Conservation (phyloP, 2,329 filamentous ascomycete species). For the Colletotrichum abscissum region DNA sequence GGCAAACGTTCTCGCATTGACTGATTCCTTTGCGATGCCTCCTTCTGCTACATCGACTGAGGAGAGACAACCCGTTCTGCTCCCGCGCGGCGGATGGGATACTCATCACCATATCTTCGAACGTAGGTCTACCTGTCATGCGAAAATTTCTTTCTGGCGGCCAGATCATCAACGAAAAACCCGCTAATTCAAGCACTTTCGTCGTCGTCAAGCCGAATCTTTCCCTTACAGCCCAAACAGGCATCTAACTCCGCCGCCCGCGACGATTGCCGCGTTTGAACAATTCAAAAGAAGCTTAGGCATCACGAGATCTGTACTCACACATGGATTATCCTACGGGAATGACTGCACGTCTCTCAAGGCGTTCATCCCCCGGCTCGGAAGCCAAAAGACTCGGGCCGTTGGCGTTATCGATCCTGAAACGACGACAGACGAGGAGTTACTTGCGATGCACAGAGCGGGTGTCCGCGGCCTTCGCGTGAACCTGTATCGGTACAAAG, state of each 20-base stretch:
- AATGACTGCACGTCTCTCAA: conserved; percentile 47
- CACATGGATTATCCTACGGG: conserved; percentile 50
- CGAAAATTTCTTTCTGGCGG: not conserved
- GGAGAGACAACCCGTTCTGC: conserved; percentile 18
- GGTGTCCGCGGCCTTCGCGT: conserved; percentile 49
- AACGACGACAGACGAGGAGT: conserved; percentile 37
- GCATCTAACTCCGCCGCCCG: conserved; percentile 24
- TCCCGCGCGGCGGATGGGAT: conserved; percentile 45
- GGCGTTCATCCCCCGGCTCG: conserved; percentile 44
- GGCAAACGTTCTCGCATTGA: no score
- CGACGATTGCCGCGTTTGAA: conserved; percentile 29
- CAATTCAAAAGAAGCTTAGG: conserved; percentile 35
- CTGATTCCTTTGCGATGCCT: conserved; percentile 5
- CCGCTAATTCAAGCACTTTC: not conserved
- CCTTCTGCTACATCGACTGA: not conserved
- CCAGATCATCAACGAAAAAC: not conserved
- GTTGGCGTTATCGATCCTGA: conserved; percentile 46
- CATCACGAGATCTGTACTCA: conserved; percentile 48
- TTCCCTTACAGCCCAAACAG: conserved; percentile 23
- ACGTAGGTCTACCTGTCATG: conserved; percentile 36
- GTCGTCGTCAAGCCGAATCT: not conserved
- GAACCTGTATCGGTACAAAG: conserved; percentile 48
- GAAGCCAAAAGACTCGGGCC: conserved; percentile 39
- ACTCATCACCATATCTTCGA: conserved; percentile 48
- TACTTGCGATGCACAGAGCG: conserved; percentile 40